Conservation (phyloP, 1,284 basidiomycete species). For the Lignosus rhinocerotis region DNA sequence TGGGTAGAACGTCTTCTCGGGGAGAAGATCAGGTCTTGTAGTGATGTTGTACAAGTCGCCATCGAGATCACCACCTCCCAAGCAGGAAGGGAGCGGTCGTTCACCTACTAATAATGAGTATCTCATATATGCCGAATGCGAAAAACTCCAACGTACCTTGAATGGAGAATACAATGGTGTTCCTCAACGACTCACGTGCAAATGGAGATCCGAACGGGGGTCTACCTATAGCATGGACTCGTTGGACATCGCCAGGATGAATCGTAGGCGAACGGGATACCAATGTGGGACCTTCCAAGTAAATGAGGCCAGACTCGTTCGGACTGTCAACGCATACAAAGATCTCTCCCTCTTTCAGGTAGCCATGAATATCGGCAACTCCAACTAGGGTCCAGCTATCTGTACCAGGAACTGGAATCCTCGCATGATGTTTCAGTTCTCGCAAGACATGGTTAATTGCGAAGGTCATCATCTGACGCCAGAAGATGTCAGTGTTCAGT, state of each 20-base stretch:
- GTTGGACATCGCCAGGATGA: conserved; percentile 68
- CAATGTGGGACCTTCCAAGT: conserved; percentile 55
- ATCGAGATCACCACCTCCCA: conserved; percentile 69
- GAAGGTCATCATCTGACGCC: conserved; percentile 51
- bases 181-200: conserved; percentile 47
- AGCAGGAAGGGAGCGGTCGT: conserved; percentile 59
- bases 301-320: conserved; percentile 39
- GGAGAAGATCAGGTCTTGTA: conserved; percentile 22
- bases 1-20: conserved; percentile 36
- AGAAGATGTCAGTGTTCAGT: conserved; percentile 44
- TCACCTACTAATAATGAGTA: conserved; percentile 39
- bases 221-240: conserved; percentile 57
- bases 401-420: conserved; percentile 56
- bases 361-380: conserved; percentile 60
- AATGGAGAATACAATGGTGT: conserved; percentile 62
- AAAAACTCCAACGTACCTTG: conserved; percentile 38
- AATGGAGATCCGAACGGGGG: conserved; percentile 55
- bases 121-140: background rate
- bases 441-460: conserved; percentile 62
- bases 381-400: conserved; percentile 67
- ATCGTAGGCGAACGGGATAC: conserved; percentile 68
- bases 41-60: conserved; percentile 62
- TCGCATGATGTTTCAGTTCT: conserved; percentile 64
- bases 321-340: conserved; percentile 55
- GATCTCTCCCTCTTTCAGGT: conserved; percentile 52